A percentile compares a stretch with the other conserved stretches of the same genome.
Conservation (phyloP, 169 alveolate genomes). For the Plasmodium malariae region DNA sequence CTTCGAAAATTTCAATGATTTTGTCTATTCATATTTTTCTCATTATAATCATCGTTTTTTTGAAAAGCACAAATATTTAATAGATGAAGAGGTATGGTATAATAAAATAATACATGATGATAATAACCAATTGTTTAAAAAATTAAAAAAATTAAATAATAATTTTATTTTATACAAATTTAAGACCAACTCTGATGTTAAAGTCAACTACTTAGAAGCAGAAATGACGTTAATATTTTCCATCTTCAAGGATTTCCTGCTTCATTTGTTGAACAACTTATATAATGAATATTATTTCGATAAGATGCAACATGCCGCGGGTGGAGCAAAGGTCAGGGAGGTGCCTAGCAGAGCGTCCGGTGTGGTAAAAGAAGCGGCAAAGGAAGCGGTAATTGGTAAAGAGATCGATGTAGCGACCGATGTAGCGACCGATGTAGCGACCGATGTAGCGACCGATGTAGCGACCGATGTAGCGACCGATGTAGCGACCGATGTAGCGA, state of each 20-base stretch:
- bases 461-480: no score
- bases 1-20: conserved; percentile 7
- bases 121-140: conserved; percentile 7
- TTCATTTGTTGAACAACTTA: conserved; percentile 27
- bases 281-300: conserved; percentile 13
- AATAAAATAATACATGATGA: conserved; percentile 8
- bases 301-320: not conserved
- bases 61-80: conserved; percentile 28
- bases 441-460: no score
- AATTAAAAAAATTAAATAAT: conserved; percentile 20
- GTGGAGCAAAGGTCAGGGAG: not conserved
- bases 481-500: no score
- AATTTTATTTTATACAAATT: conserved; percentile 45
- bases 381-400: no score
- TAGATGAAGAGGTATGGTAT: conserved; percentile 23
- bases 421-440: no score
- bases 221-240: conserved; percentile 40
- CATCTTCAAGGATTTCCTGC: conserved; percentile 5
- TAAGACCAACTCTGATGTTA: not conserved
- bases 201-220: not conserved
- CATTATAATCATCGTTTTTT: conserved; percentile 34
- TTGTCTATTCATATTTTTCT: conserved; percentile 30
- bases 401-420: no score
- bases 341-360: no score
- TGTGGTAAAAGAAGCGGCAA: no score